phyloP scores from a whole-genome alignment of 495 filamentous ascomycete genomes.

The Aspergillus cristatus region DNA sequence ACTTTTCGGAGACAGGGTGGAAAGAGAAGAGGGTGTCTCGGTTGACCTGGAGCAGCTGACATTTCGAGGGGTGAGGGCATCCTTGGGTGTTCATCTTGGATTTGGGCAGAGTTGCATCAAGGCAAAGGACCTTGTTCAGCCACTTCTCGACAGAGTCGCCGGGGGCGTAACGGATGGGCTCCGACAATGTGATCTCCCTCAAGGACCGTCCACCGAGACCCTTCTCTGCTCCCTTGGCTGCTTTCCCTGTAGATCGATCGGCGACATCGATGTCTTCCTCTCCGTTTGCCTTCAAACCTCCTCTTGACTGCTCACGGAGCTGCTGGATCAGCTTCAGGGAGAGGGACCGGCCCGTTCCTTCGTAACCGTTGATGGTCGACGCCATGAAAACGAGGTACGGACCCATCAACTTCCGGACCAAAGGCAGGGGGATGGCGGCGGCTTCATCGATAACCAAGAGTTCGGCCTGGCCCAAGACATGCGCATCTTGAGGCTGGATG shows the following conservation, averaged over 20 bases:
- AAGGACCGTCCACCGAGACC: slow-evolving; percentile 67
- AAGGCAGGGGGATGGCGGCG: slow-evolving; percentile 86
- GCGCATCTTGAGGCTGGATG: slow-evolving; percentile 90
- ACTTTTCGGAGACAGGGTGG: slow-evolving; percentile 94
- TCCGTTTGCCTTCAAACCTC: slow-evolving; percentile 37
- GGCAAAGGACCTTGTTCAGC: slow-evolving; percentile 88
- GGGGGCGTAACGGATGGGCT: slow-evolving; percentile 90
- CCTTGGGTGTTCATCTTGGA: slow-evolving; percentile 67
- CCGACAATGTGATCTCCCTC: slow-evolving; percentile 81
- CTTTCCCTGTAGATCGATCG: slow-evolving; percentile 62
- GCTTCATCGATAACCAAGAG: slow-evolving; percentile 96
- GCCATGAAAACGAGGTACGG: slow-evolving; percentile 99
- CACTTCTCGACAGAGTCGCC: slow-evolving; percentile 91
- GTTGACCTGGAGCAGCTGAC: slow-evolving; percentile 87
- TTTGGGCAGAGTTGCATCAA: slow-evolving; percentile 80
- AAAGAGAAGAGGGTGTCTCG: slow-evolving; percentile 97
- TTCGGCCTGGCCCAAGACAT: slow-evolving; percentile 92
- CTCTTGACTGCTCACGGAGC: slow-evolving; percentile 82
- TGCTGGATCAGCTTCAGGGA: slow-evolving; percentile 97
- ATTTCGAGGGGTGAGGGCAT: slow-evolving; percentile 82
- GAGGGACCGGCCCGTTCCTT: slow-evolving; percentile 90
- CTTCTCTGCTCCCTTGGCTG: slow-evolving; percentile 52
- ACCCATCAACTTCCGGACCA: slow-evolving; percentile 90
- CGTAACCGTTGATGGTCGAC: slow-evolving; percentile 97
- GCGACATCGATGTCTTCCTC: slow-evolving; percentile 55